Evolutionary conservation across 2,329 filamentous ascomycete species (phyloP).

Genomic region (Periconia macrospinosa): DNA sequence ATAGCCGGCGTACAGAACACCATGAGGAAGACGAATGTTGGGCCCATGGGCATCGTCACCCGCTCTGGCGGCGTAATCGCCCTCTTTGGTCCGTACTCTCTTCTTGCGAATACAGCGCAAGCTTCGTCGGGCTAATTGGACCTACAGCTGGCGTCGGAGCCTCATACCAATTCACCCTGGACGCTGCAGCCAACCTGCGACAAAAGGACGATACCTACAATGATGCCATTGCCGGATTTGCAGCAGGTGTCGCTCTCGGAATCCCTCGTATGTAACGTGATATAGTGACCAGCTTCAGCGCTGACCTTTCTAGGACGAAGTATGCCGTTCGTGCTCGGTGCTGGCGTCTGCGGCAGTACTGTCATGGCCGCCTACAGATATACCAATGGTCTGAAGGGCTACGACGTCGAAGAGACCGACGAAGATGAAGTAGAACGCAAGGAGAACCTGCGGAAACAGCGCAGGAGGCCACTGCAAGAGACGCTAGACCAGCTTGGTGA

Average conservation of each 20-base stretch:
- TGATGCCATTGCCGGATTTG: constrained; percentile 73
- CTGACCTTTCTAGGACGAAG: constrained; percentile 57
- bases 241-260: constrained; percentile 72
- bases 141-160: constrained; percentile 70
- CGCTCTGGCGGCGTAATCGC: constrained; percentile 75
- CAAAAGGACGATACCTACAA: constrained; percentile 81
- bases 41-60: constrained; percentile 78
- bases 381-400: constrained; percentile 64
- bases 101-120: not conserved
- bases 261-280: constrained; percentile 62
- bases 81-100: constrained; percentile 60
- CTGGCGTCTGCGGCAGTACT: constrained; percentile 62
- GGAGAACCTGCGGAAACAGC: constrained; percentile 72
- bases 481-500: constrained; percentile 82
- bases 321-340: constrained; percentile 71
- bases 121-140: constrained; percentile 28
- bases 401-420: constrained; percentile 57
- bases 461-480: constrained; percentile 74
- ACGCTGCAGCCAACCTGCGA: constrained; percentile 80
- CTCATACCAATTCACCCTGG: constrained; percentile 75
- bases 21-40: constrained; percentile 78
- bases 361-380: constrained; percentile 68
- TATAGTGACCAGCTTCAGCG: constrained; percentile 8
- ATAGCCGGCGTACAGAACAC: constrained; percentile 84
- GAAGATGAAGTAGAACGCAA: constrained; percentile 77